Evolutionary conservation across 208 protist species (phyloP).

Genomic region (Wallacemonas sp.): DNA sequence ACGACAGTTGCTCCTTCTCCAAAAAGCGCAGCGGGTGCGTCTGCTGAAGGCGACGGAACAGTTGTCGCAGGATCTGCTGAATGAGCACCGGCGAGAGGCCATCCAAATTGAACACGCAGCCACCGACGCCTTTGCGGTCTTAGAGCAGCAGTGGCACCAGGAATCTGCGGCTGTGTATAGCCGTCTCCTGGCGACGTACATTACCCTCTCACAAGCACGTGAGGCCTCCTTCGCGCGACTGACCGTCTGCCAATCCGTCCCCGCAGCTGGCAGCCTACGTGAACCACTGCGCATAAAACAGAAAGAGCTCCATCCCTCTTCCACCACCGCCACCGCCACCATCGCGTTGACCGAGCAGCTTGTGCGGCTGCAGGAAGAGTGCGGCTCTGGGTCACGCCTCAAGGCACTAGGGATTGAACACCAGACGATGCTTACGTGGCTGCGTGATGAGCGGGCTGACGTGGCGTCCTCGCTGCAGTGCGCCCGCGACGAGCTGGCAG

Average conservation of each 20-base stretch:
- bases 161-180: background rate
- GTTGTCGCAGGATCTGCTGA: constrained; percentile 27
- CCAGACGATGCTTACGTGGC: background rate
- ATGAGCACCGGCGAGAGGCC: background rate
- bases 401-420: too few species aligned
- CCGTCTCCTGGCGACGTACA: background rate
- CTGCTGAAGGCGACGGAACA: constrained; percentile 32
- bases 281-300: too few species aligned
- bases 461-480: background rate
- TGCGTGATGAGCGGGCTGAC: background rate
- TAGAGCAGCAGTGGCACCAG: background rate
- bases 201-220: background rate
- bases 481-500: background rate
- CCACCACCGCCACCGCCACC: too few species aligned
- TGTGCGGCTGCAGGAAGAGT: too few species aligned
- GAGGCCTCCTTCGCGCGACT: too few species aligned
- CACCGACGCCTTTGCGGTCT: background rate
- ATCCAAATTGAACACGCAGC: background rate
- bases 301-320: too few species aligned
- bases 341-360: too few species aligned
- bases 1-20: constrained; percentile 25
- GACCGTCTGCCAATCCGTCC: too few species aligned
- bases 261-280: too few species aligned
- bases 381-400: too few species aligned
- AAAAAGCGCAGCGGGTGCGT: constrained; percentile 33